Conservation (phyloP, 1,284 basidiomycete species). For the Trichosporon ovoides region DNA sequence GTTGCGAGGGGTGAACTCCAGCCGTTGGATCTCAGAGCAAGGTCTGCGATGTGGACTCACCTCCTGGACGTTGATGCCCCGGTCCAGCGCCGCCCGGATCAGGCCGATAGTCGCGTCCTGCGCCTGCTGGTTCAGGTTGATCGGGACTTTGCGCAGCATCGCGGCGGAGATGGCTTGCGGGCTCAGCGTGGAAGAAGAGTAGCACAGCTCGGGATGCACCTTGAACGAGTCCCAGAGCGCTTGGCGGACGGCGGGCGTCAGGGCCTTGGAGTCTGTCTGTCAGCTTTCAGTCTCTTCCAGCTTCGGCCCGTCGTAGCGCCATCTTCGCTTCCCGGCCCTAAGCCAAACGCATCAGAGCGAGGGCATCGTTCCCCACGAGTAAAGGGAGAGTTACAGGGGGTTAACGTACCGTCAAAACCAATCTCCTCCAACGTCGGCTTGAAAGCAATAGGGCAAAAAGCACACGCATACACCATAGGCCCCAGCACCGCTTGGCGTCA, state of each 20-base stretch:
- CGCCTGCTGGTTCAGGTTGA: conserved; percentile 88
- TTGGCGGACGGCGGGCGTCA: conserved; percentile 68
- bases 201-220: conserved; percentile 29
- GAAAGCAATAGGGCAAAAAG: conserved; percentile 81
- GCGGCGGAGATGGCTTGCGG: conserved; percentile 86
- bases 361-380: too few relatives aligned
- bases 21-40: too few relatives aligned
- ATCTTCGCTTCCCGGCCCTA: too few relatives aligned
- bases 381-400: background rate
- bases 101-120: conserved; percentile 84
- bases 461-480: conserved; percentile 90
- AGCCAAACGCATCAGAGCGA: too few relatives aligned
- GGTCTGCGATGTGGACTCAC: conserved; percentile 53
- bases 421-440: conserved; percentile 67
- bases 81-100: conserved; percentile 76
- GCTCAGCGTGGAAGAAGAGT: conserved; percentile 52
- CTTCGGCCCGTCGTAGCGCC: too few relatives aligned
- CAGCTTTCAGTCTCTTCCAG: background rate
- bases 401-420: conserved; percentile 68
- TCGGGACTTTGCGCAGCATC: conserved; percentile 78
- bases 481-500: conserved; percentile 33
- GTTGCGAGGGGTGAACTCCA: too few relatives aligned
- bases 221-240: conserved; percentile 39
- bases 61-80: conserved; percentile 74
- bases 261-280: conserved; percentile 72